These are phyloP conservation scores for Papiliotrema fonsecae DNA, from an alignment of 1,284 basidiomycete species.

Conservation along the genomic window DNA sequence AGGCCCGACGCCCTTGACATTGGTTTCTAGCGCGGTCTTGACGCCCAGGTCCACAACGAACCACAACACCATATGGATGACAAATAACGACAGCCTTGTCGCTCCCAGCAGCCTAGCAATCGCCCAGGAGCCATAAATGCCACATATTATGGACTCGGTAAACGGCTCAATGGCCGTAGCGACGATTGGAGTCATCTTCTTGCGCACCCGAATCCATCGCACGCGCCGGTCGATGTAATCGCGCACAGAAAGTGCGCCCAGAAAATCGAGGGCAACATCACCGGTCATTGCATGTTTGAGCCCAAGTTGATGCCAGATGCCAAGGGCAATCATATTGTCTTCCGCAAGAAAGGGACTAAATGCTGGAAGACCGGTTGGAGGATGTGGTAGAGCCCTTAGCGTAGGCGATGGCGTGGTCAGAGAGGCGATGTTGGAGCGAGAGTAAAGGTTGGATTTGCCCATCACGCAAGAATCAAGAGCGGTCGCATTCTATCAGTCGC, in stretches of 20 bases:
- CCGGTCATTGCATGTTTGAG: constrained; percentile 78
- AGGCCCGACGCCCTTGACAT: constrained; percentile 65
- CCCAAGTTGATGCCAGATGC: constrained; percentile 85
- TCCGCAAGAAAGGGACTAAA: constrained; percentile 86
- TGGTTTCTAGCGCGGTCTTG: constrained; percentile 42
- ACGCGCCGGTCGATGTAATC: constrained; percentile 81
- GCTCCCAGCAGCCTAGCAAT: constrained; percentile 56
- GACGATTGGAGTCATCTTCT: constrained; percentile 71
- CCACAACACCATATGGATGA: constrained; percentile 65
- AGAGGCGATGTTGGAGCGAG: constrained; percentile 64
- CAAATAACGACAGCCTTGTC: constrained; percentile 60
- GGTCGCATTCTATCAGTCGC: constrained; percentile 49
- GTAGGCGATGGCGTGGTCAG: constrained; percentile 39
- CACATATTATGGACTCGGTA: constrained; percentile 73
- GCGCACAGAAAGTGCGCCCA: constrained; percentile 73
- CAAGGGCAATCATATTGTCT: constrained; percentile 89
- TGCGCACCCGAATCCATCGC: constrained; percentile 90
- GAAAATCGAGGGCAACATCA: constrained; percentile 81
- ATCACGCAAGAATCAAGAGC: constrained; percentile 93
- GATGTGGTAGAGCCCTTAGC: constrained; percentile 22
- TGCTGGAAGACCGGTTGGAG: constrained; percentile 57
- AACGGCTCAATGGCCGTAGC: constrained; percentile 84
- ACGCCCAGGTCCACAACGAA: constrained; percentile 44
- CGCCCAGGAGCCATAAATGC: constrained; percentile 60
- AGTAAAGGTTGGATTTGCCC: constrained; percentile 94